Percentiles rank a stretch among this genome's conserved stretches.
Evolutionary conservation across 768 basidiomycete genomes (phyloP).

Genomic region (Suillus ampliporus): DNA sequence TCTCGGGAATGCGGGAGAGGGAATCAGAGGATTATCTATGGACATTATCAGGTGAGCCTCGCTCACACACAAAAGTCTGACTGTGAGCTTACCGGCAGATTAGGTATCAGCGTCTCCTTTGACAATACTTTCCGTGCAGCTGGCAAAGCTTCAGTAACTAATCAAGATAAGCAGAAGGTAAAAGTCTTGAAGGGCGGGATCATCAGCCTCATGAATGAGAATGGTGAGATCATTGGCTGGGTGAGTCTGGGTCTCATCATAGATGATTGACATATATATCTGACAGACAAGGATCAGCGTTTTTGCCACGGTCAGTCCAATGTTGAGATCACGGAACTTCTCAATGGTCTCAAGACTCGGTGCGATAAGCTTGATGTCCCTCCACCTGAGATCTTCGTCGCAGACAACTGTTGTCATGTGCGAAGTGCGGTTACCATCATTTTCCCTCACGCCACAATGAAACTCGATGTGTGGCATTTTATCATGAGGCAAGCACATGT

Average conservation of each 20-base stretch:
- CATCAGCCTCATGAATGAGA: slow-evolving; percentile 22
- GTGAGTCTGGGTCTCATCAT: slow-evolving; percentile 11
- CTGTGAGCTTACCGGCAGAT: background rate
- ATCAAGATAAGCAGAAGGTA: background rate
- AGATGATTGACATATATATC: too few species aligned
- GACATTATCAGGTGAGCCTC: background rate
- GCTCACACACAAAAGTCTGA: too few species aligned
- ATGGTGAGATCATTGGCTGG: slow-evolving; percentile 20
- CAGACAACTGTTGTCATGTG: slow-evolving; percentile 30
- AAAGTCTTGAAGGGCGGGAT: slow-evolving; percentile 19
- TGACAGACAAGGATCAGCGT: slow-evolving; percentile 2
- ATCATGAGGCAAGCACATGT: slow-evolving; percentile 24
- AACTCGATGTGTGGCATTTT: slow-evolving; percentile 28
- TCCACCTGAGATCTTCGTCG: slow-evolving; percentile 20
- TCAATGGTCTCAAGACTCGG: slow-evolving; percentile 18
- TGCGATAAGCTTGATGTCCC: slow-evolving; percentile 14
- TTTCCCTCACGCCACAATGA: slow-evolving; percentile 12
- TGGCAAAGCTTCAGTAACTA: slow-evolving; percentile 17
- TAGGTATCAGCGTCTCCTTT: slow-evolving; percentile 16
- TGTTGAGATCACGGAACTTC: slow-evolving; percentile 20
- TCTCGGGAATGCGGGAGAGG: background rate
- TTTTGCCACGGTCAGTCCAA: slow-evolving; percentile 23
- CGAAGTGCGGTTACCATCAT: slow-evolving; percentile 6
- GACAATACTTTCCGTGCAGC: slow-evolving; percentile 23
- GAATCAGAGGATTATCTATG: slow-evolving; percentile 2